Conservation (phyloP, 2,329 filamentous ascomycete species). For the Akanthomyces uredinophilus region DNA sequence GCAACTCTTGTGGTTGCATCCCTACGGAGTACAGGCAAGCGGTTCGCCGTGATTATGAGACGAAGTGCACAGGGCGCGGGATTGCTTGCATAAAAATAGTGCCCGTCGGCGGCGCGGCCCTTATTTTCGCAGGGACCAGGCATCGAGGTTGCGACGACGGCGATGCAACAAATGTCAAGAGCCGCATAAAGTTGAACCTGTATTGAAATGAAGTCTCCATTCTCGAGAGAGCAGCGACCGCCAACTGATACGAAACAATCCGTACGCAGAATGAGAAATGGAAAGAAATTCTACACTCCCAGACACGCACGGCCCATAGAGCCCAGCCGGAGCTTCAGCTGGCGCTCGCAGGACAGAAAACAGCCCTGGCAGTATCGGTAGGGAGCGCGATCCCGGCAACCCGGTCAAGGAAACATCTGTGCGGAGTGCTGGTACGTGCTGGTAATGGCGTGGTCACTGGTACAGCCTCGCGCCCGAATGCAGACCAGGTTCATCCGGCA, state of each 20-base stretch:
- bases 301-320: not conserved
- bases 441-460: too few relatives aligned
- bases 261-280: too few relatives aligned
- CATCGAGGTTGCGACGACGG: too few relatives aligned
- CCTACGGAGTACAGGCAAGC: not conserved
- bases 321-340: not conserved
- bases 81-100: slow-evolving; percentile 10
- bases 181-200: too few relatives aligned
- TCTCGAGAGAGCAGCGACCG: too few relatives aligned
- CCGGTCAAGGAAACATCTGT: not conserved
- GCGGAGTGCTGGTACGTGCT: not conserved
- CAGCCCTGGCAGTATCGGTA: not conserved
- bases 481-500: not conserved
- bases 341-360: not conserved
- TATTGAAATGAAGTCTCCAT: too few relatives aligned
- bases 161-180: too few relatives aligned
- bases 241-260: too few relatives aligned
- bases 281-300: not conserved
- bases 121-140: not conserved
- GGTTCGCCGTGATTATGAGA: not conserved
- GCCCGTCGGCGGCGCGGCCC: not conserved
- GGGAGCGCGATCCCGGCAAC: not conserved
- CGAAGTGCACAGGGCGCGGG: not conserved
- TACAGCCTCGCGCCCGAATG: not conserved
- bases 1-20: not conserved